Evolutionary conservation across 768 basidiomycete species (phyloP).

Genomic region (Trametes elegans): DNA sequence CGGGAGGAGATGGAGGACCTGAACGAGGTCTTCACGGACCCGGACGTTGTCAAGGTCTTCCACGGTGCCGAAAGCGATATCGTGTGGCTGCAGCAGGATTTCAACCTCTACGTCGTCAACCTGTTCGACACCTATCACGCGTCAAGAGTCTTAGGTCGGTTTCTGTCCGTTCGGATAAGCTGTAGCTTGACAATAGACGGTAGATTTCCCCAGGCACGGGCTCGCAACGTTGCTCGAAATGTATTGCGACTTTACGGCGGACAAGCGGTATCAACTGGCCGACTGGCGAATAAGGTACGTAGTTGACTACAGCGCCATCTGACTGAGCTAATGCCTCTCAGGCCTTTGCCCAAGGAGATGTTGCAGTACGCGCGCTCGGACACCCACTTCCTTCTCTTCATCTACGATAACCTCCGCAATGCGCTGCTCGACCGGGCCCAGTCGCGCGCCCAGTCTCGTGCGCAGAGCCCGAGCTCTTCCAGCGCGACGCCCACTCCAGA

Average conservation of each 20-base stretch:
- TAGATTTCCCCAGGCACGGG: slow-evolving; percentile 82
- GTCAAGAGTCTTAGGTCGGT: slow-evolving; percentile 73
- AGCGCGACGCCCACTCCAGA: slow-evolving; percentile 22
- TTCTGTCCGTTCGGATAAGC: not conserved
- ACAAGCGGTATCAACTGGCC: slow-evolving; percentile 95
- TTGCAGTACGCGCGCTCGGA: slow-evolving; percentile 90
- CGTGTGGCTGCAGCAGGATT: slow-evolving; percentile 95
- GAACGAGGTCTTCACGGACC: slow-evolving; percentile 85
- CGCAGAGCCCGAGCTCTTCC: slow-evolving; percentile 35
- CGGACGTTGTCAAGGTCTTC: slow-evolving; percentile 85
- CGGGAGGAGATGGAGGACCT: slow-evolving; percentile 70
- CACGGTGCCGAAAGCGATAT: slow-evolving; percentile 96
- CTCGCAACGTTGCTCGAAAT: slow-evolving; percentile 82
- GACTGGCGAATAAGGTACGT: slow-evolving; percentile 92
- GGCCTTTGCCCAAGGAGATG: slow-evolving; percentile 88
- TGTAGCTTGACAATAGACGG: not conserved
- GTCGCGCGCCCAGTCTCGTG: slow-evolving; percentile 40
- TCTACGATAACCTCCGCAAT: slow-evolving; percentile 89
- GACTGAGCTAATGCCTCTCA: slow-evolving; percentile 19
- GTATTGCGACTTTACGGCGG: slow-evolving; percentile 87
- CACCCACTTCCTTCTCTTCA: slow-evolving; percentile 91
- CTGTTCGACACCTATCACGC: slow-evolving; percentile 98
- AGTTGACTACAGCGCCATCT: not conserved
- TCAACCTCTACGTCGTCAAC: slow-evolving; percentile 90
- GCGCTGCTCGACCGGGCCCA: slow-evolving; percentile 74